Percentiles rank a stretch among this genome's conserved stretches.
phyloP scores from a whole-genome alignment of 2,329 filamentous ascomycete species.

The Aspergillus amoenus region DNA sequence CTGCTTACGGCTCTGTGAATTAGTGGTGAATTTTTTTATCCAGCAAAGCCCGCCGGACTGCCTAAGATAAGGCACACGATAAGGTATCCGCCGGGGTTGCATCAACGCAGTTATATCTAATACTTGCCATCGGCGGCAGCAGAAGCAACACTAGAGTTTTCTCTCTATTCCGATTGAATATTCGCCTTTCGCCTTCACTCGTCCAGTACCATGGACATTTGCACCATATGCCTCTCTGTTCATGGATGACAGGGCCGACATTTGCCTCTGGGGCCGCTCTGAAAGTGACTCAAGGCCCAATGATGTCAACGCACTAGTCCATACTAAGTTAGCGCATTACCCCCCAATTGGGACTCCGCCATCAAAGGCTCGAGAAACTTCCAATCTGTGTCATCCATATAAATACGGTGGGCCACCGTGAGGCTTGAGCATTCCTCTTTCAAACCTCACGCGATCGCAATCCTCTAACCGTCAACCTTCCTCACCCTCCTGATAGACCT shows the following conservation, averaged over 20 bases:
- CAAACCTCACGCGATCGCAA: constrained; percentile 31
- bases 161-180: background rate
- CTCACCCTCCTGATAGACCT: background rate
- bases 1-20: background rate
- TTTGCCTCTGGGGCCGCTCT: background rate
- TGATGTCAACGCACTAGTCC: constrained; percentile 24
- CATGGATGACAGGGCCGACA: background rate
- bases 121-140: background rate
- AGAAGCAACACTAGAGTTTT: background rate
- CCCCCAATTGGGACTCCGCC: constrained; percentile 24
- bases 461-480: constrained; percentile 16
- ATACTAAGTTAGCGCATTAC: constrained; percentile 23
- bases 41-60: background rate
- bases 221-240: background rate
- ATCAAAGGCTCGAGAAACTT: constrained; percentile 39
- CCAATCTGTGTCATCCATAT: constrained; percentile 40
- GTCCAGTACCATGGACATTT: background rate
- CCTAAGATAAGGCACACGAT: background rate
- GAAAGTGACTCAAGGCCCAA: constrained; percentile 6
- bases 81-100: no score
- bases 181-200: background rate
- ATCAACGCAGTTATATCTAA: background rate
- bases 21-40: background rate
- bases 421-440: constrained; percentile 21
- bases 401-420: constrained; percentile 29